Percentiles rank a stretch among this genome's conserved stretches.
Evolutionary conservation across 202 grass and related monocot genomes (phyloP).

Genomic region (Bolboschoenoplectus hybrid): DNA sequence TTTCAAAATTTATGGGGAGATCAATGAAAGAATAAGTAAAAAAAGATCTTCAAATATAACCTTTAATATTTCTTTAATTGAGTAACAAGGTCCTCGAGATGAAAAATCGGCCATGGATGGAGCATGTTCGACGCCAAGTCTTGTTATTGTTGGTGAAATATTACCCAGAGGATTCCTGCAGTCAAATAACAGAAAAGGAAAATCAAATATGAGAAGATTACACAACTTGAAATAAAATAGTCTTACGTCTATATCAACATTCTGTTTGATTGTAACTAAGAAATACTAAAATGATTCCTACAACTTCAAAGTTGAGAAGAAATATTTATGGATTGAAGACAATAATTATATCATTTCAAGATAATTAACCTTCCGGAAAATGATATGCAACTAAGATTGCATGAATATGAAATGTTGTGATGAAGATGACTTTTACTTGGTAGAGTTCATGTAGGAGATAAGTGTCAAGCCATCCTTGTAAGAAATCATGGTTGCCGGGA

Average conservation of each 20-base stretch:
- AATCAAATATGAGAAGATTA: neutral
- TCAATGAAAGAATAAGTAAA: neutral
- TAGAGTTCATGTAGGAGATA: conserved; percentile 44
- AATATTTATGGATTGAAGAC: neutral
- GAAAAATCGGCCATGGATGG: conserved; percentile 66
- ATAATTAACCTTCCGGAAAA: neutral
- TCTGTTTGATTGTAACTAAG: neutral
- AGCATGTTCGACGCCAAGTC: conserved; percentile 56
- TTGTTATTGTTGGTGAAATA: conserved; percentile 55
- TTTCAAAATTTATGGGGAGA: neutral
- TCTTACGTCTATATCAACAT: neutral
- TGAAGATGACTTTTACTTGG: conserved; percentile 29
- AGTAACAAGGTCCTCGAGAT: conserved; percentile 61
- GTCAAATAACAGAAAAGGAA: neutral
- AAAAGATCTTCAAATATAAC: conserved; percentile 19
- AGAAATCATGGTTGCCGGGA: conserved; percentile 73
- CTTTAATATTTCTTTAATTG: conserved; percentile 62
- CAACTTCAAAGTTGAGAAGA: neutral
- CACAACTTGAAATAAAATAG: neutral
- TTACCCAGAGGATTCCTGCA: conserved; percentile 39
- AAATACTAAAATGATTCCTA: too few species aligned
- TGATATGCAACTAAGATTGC: neutral
- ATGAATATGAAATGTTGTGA: neutral
- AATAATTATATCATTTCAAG: neutral
- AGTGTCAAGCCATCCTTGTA: conserved; percentile 55